Evolutionary conservation across 345 rosid species (phyloP).

Genomic region (Punica granatum): DNA sequence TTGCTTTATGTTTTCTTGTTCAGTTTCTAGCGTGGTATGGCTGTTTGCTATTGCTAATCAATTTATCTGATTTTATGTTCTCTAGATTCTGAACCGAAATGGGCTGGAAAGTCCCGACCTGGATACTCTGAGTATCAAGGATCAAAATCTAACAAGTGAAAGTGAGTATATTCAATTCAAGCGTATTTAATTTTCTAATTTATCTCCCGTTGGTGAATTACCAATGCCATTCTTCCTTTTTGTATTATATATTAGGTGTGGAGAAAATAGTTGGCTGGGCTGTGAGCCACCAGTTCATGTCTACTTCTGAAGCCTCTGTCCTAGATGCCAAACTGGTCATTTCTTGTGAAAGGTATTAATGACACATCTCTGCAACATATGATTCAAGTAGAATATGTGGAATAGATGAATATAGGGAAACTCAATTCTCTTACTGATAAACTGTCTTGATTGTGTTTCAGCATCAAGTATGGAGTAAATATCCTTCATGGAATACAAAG

Average conservation of each 20-base stretch:
- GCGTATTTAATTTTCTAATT: neutral
- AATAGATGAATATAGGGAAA: neutral
- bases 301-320: slow-evolving; percentile 43
- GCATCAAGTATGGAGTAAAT: slow-evolving; percentile 60
- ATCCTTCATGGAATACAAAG: slow-evolving; percentile 60
- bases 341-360: slow-evolving; percentile 62
- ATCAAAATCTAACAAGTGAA: slow-evolving; percentile 75
- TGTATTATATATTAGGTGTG: slow-evolving; percentile 45
- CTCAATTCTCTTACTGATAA: neutral
- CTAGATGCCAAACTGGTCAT: slow-evolving; percentile 63
- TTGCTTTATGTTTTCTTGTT: neutral
- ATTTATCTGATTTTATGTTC: slow-evolving; percentile 9
- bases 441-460: slow-evolving; percentile 23
- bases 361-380: neutral
- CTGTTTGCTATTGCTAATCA: neutral
- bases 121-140: slow-evolving; percentile 62
- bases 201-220: neutral
- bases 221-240: neutral
- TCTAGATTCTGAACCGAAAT: slow-evolving; percentile 66
- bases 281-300: slow-evolving; percentile 71
- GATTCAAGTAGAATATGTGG: neutral
- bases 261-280: slow-evolving; percentile 98
- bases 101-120: slow-evolving; percentile 78
- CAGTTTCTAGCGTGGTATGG: neutral
- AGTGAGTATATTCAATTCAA: slow-evolving; percentile 30